A percentile compares a stretch with the other conserved stretches of the same genome.
Conservation (phyloP, 2,329 filamentous ascomycete species). For the Aspergillus quadrilineatus region DNA sequence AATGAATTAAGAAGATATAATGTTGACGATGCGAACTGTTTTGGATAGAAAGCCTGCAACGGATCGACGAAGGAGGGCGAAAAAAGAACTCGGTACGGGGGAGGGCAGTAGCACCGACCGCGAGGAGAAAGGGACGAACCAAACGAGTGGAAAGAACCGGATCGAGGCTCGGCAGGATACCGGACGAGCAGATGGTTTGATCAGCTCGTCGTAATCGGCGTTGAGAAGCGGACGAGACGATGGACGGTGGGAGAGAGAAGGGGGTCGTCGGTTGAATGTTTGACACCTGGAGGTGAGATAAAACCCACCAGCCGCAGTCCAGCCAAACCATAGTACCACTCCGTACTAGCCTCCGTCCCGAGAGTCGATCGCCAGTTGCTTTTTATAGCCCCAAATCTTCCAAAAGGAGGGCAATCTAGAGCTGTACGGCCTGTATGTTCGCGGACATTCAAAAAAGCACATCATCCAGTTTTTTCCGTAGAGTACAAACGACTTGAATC, state of each 20-base stretch:
- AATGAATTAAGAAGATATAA: not conserved
- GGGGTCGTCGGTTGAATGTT: constrained; percentile 6
- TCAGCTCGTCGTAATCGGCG: not conserved
- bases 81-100: constrained; percentile 8
- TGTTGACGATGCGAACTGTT: not conserved
- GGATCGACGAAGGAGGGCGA: constrained; percentile 3
- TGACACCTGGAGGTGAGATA: constrained; percentile 7
- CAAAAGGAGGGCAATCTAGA: not conserved
- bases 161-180: constrained; percentile 10
- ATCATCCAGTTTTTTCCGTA: too few relatives aligned
- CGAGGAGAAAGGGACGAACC: constrained; percentile 12
- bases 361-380: constrained; percentile 7
- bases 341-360: constrained; percentile 5
- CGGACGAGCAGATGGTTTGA: not conserved
- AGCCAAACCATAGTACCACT: not conserved
- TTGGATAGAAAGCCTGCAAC: constrained; percentile 5
- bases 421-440: too few relatives aligned
- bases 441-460: too few relatives aligned
- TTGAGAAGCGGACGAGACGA: not conserved
- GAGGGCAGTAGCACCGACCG: constrained; percentile 5
- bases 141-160: constrained; percentile 16
- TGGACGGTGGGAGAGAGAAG: not conserved
- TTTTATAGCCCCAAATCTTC: constrained; percentile 5
- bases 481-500: too few relatives aligned
- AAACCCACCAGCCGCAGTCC: constrained; percentile 13